Percentiles rank a stretch among this genome's conserved stretches.
Evolutionary conservation across 805 yeast genomes (phyloP).

Genomic region (Metschnikowia similis): DNA sequence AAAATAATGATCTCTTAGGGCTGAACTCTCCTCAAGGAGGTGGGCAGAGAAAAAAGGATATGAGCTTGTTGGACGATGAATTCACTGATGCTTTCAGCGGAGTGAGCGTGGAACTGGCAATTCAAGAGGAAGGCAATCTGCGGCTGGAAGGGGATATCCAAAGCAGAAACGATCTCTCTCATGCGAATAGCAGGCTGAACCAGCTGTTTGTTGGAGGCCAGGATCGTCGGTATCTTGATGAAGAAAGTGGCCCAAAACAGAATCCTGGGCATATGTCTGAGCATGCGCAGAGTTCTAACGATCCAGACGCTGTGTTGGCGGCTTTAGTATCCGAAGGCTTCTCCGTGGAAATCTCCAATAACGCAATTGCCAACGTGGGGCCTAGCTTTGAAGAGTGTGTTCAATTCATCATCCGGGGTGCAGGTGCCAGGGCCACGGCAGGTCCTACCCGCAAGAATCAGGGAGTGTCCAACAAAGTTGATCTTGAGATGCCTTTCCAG

Average conservation of each 20-base stretch:
- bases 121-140: background rate
- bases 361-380: slow-evolving; percentile 59
- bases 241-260: no score
- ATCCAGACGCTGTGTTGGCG: slow-evolving; percentile 53
- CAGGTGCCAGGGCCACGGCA: background rate
- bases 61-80: slow-evolving; percentile 36
- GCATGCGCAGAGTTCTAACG: background rate
- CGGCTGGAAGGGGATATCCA: background rate
- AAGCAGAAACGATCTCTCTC: background rate
- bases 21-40: background rate
- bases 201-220: background rate
- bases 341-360: slow-evolving; percentile 51
- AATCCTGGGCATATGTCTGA: background rate
- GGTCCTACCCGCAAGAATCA: background rate
- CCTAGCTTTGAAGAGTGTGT: slow-evolving; percentile 62
- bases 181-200: background rate
- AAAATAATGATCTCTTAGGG: background rate
- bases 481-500: background rate
- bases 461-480: no score
- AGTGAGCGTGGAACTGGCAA: no score
- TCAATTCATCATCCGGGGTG: slow-evolving; percentile 54
- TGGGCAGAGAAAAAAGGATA: background rate
- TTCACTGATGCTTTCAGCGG: slow-evolving; percentile 35
- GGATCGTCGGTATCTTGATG: background rate
- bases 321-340: slow-evolving; percentile 81